These are phyloP conservation scores for Podaxis sp. DNA, from an alignment of 768 basidiomycete genomes.

Conservation along the genomic window DNA sequence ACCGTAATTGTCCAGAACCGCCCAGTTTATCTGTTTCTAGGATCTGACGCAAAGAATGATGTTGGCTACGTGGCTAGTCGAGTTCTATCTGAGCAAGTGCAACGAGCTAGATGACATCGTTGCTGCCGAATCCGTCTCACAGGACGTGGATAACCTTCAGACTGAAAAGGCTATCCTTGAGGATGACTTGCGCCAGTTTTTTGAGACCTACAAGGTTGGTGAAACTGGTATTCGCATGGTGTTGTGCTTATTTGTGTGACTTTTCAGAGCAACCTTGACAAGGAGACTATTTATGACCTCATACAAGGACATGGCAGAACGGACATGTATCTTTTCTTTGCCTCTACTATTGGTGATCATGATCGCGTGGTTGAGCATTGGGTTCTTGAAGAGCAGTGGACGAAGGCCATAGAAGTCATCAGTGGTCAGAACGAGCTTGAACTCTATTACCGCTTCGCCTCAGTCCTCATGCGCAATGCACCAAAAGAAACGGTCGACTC, in stretches of 20 bases:
- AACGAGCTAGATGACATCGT: slow-evolving; percentile 94
- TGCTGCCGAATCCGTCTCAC: slow-evolving; percentile 77
- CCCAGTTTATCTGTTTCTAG: slow-evolving; percentile 32
- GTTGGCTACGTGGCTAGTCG: slow-evolving; percentile 97
- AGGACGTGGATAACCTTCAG: slow-evolving; percentile 81
- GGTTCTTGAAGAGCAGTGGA: slow-evolving; percentile 90
- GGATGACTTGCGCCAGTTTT: slow-evolving; percentile 90
- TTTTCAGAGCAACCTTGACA: slow-evolving; percentile 76
- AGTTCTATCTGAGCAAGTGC: slow-evolving; percentile 95
- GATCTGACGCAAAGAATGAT: slow-evolving; percentile 94
- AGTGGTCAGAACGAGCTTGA: slow-evolving; percentile 87
- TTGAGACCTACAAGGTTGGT: slow-evolving; percentile 87
- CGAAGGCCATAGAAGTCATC: slow-evolving; percentile 84
- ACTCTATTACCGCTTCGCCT: slow-evolving; percentile 89
- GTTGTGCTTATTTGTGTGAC: background rate
- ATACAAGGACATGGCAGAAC: slow-evolving; percentile 91
- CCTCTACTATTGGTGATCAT: slow-evolving; percentile 74
- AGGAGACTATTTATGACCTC: slow-evolving; percentile 83
- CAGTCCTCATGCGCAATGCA: slow-evolving; percentile 80
- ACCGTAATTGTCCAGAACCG: background rate
- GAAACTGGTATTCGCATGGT: background rate
- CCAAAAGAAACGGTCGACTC: slow-evolving; percentile 90
- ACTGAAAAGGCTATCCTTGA: slow-evolving; percentile 80
- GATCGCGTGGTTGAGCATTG: slow-evolving; percentile 88
- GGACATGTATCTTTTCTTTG: slow-evolving; percentile 90